phyloP scores from a whole-genome alignment of 768 basidiomycete genomes.

The Boletellus ananiceps region DNA sequence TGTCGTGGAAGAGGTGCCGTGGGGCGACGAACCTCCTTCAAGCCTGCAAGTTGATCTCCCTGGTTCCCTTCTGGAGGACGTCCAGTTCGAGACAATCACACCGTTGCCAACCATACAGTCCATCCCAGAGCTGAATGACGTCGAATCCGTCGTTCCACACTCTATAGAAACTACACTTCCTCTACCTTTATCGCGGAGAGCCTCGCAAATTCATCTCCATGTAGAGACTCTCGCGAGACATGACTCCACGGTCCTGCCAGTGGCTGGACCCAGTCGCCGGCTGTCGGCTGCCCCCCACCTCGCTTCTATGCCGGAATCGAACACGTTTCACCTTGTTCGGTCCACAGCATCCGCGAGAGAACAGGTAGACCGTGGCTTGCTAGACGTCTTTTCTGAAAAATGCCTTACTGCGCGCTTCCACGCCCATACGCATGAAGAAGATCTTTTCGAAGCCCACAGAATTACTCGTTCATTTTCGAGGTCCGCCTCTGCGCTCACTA shows the following conservation, averaged over 20 bases:
- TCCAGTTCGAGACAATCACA: conserved; percentile 37
- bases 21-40: conserved; percentile 59
- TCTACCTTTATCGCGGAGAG: neutral
- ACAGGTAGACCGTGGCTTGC: conserved; percentile 71
- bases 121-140: conserved; percentile 43
- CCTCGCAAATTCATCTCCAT: conserved; percentile 19
- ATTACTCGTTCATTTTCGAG: conserved; percentile 44
- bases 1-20: conserved; percentile 37
- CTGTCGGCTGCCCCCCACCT: conserved; percentile 61
- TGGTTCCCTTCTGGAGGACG: conserved; percentile 33
- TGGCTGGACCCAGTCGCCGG: conserved; percentile 43
- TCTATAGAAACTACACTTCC: conserved; percentile 2
- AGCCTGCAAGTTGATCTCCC: conserved; percentile 51
- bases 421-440: conserved; percentile 57
- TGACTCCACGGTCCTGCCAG: conserved; percentile 11
- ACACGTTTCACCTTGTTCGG: conserved; percentile 62
- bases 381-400: conserved; percentile 75
- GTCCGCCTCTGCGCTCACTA: conserved; percentile 56
- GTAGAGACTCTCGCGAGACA: conserved; percentile 17
- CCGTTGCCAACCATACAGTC: conserved; percentile 53
- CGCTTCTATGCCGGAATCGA: conserved; percentile 40
- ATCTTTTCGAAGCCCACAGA: conserved; percentile 54
- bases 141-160: conserved; percentile 6
- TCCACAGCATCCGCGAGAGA: conserved; percentile 60
- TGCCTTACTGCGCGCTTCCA: conserved; percentile 66